Conservation (phyloP, 2,329 filamentous ascomycete species). For the Ophiocordyceps camponoti-rufipedis region DNA sequence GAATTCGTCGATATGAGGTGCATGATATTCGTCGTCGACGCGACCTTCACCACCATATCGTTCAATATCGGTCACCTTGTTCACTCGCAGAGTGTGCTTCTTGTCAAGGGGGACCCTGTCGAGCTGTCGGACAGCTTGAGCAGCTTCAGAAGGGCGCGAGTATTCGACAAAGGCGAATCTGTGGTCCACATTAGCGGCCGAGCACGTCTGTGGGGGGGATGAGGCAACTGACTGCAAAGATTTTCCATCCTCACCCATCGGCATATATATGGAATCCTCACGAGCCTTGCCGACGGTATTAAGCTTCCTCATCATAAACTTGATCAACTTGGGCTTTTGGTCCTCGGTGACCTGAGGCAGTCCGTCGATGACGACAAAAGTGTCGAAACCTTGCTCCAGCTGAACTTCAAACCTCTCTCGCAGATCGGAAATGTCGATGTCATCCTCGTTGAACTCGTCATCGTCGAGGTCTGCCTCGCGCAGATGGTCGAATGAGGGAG, state of each 20-base stretch:
- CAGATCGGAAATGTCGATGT: constrained; percentile 90
- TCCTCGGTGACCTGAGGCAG: constrained; percentile 79
- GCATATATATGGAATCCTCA: constrained; percentile 87
- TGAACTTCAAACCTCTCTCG: constrained; percentile 90
- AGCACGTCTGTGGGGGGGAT: not conserved
- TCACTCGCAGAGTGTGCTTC: constrained; percentile 86
- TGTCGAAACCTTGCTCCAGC: constrained; percentile 87
- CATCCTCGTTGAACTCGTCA: constrained; percentile 77
- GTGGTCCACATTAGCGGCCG: constrained; percentile 3
- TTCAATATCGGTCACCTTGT: constrained; percentile 97
- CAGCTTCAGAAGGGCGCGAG: constrained; percentile 73
- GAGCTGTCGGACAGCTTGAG: constrained; percentile 75
- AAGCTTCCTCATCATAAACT: constrained; percentile 89
- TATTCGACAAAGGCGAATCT: constrained; percentile 98
- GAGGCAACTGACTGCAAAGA: constrained; percentile 54
- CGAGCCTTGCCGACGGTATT: constrained; percentile 67
- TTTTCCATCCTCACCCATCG: constrained; percentile 69
- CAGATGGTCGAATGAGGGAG: constrained; percentile 74
- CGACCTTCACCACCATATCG: constrained; percentile 87
- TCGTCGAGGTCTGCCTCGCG: constrained; percentile 76
- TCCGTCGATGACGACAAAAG: constrained; percentile 91
- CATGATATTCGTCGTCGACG: constrained; percentile 76
- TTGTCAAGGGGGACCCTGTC: constrained; percentile 83
- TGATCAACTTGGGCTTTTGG: constrained; percentile 83
- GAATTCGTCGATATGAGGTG: constrained; percentile 70